These are phyloP conservation scores for Nitzschia putrida DNA, from an alignment of 108 stramenopile genomes.

Conservation along the genomic window DNA sequence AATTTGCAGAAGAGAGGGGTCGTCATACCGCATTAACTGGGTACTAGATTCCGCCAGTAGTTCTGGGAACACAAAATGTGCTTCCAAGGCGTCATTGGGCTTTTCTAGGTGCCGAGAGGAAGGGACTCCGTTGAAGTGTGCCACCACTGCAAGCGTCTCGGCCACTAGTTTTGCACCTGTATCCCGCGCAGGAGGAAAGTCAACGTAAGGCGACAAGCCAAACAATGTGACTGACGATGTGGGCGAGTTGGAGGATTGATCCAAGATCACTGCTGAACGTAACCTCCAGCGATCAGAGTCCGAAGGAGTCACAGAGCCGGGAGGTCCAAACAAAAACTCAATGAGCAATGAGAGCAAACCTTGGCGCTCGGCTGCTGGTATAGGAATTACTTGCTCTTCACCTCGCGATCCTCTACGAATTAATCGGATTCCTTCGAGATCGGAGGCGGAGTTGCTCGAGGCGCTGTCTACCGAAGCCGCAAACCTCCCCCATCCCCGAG, in stretches of 20 bases:
- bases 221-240: conserved; percentile 42
- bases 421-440: conserved; percentile 27
- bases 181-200: conserved; percentile 44
- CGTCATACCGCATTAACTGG: conserved; percentile 16
- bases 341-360: conserved; percentile 74
- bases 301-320: conserved; percentile 28
- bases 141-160: conserved; percentile 55
- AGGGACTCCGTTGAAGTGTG: conserved; percentile 83
- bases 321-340: conserved; percentile 85
- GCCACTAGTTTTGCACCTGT: conserved; percentile 42
- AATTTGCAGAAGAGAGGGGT: conserved; percentile 13
- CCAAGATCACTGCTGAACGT: conserved; percentile 59
- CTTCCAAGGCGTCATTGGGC: conserved; percentile 13
- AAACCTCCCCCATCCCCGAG: conserved; percentile 38
- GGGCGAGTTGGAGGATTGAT: conserved; percentile 24
- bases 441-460: not conserved
- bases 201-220: conserved; percentile 63
- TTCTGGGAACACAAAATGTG: conserved; percentile 75
- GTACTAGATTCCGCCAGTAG: conserved; percentile 55
- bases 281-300: conserved; percentile 74
- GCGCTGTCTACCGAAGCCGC: conserved; percentile 9
- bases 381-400: conserved; percentile 11
- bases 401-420: conserved; percentile 23
- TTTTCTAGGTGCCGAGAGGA: conserved; percentile 10
- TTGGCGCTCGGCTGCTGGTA: conserved; percentile 41